These are phyloP conservation scores for Penicillium vulpinum DNA, from an alignment of 2,329 filamentous ascomycete species.

Conservation along the genomic window DNA sequence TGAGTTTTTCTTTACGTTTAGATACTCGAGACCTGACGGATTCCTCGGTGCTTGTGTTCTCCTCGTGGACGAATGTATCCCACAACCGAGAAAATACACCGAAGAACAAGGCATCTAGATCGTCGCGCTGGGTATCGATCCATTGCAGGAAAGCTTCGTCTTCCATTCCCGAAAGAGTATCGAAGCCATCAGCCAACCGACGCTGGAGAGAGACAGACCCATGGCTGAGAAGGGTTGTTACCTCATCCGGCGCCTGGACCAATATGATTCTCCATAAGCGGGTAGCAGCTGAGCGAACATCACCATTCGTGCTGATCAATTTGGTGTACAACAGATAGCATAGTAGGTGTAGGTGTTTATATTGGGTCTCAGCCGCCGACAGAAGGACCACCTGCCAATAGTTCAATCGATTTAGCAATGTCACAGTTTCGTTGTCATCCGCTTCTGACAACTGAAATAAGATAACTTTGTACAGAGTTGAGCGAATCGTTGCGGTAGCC, in stretches of 20 bases:
- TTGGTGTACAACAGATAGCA: constrained; percentile 94
- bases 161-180: constrained; percentile 81
- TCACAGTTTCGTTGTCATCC: constrained; percentile 67
- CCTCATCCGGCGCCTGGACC: constrained; percentile 88
- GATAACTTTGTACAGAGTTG: constrained; percentile 74
- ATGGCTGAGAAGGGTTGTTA: constrained; percentile 69
- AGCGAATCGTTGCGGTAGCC: constrained; percentile 72
- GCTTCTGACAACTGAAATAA: constrained; percentile 81
- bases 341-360: constrained; percentile 79
- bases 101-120: constrained; percentile 80
- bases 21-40: constrained; percentile 67
- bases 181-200: constrained; percentile 72
- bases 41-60: constrained; percentile 79
- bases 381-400: constrained; percentile 96
- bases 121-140: constrained; percentile 78
- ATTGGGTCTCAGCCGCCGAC: constrained; percentile 71
- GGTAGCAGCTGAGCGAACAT: constrained; percentile 73
- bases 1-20: constrained; percentile 79
- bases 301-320: constrained; percentile 67
- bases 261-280: constrained; percentile 89
- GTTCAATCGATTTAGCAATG: constrained; percentile 78
- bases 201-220: constrained; percentile 70
- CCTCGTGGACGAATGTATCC: constrained; percentile 80
- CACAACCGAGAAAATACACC: constrained; percentile 77
- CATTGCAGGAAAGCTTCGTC: constrained; percentile 84